These are phyloP conservation scores for Alternaria sp. DNA, from an alignment of 2,329 filamentous ascomycete species.

Conservation along the genomic window DNA sequence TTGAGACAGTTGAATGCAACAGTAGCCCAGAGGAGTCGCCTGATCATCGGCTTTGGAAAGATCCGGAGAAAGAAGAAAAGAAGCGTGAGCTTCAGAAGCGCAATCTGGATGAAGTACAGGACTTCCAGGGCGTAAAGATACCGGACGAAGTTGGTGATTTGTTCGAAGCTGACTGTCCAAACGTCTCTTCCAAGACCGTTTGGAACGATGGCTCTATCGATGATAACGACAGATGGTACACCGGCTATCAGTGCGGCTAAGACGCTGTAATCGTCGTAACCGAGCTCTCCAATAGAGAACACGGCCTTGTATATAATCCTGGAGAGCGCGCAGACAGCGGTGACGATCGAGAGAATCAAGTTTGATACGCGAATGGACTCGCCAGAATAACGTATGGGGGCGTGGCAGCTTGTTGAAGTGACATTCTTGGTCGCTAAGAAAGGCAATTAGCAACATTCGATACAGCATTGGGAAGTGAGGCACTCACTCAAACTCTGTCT, in stretches of 20 bases:
- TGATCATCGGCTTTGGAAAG: slow-evolving; percentile 33
- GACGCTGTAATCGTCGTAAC: slow-evolving; percentile 52
- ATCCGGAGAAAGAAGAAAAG: slow-evolving; percentile 43
- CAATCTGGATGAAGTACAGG: slow-evolving; percentile 46
- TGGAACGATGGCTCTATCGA: slow-evolving; percentile 24
- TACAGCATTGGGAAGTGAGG: neutral
- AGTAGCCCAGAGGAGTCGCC: slow-evolving; percentile 28
- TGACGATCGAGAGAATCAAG: slow-evolving; percentile 47
- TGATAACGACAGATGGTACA: slow-evolving; percentile 40
- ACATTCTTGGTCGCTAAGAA: slow-evolving; percentile 54
- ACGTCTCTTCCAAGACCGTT: slow-evolving; percentile 62
- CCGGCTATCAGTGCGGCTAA: slow-evolving; percentile 31
- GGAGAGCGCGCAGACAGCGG: slow-evolving; percentile 45
- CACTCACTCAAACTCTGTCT: slow-evolving; percentile 27
- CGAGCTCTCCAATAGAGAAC: slow-evolving; percentile 46
- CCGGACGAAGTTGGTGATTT: slow-evolving; percentile 56
- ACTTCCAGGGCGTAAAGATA: slow-evolving; percentile 46
- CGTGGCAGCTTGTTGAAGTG: slow-evolving; percentile 52
- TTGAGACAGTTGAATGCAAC: slow-evolving; percentile 36
- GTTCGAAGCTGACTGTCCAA: slow-evolving; percentile 57
- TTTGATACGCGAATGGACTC: slow-evolving; percentile 44
- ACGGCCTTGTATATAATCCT: slow-evolving; percentile 52
- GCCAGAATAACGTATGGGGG: slow-evolving; percentile 50
- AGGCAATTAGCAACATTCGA: slow-evolving; percentile 3
- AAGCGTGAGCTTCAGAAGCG: slow-evolving; percentile 39